Conservation (phyloP, 768 basidiomycete species). For the Mrakia frigida region DNA sequence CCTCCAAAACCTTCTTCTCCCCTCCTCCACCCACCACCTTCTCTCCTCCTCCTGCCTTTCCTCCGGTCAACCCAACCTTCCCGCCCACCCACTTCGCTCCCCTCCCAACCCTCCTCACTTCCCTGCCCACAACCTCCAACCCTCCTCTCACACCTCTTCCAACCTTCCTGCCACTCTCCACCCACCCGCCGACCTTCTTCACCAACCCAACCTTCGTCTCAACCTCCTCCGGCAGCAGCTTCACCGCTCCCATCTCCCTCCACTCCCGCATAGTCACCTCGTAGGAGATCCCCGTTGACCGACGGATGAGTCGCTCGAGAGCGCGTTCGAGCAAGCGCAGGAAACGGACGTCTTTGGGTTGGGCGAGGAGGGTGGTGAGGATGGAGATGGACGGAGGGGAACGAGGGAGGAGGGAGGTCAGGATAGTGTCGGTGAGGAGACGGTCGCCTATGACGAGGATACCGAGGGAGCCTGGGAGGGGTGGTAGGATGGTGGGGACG, state of each 20-base stretch:
- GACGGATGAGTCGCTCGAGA: slow-evolving; percentile 16
- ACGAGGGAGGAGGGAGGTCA: slow-evolving; percentile 41
- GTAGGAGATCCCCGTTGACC: not conserved
- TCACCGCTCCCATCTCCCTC: not conserved
- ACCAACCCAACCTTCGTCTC: not conserved
- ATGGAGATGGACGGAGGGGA: slow-evolving; percentile 37
- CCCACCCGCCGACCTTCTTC: not conserved
- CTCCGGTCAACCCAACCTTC: not conserved
- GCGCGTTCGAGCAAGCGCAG: slow-evolving; percentile 41
- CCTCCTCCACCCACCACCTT: not conserved
- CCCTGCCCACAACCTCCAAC: not conserved
- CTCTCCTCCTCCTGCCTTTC: not conserved
- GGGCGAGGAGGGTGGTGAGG: slow-evolving; percentile 39
- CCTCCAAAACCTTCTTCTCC: not conserved
- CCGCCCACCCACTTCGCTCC: not conserved
- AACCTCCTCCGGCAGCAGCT: not conserved
- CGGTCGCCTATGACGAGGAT: slow-evolving; percentile 79
- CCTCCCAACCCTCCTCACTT: not conserved
- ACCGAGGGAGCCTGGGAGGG: not conserved
- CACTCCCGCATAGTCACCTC: not conserved
- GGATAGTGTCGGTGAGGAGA: slow-evolving; percentile 81
- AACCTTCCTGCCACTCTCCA: not conserved
- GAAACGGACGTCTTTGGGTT: slow-evolving; percentile 39
- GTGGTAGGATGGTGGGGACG: not conserved
- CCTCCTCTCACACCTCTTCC: not conserved